A percentile compares a stretch with the other conserved stretches of the same genome.
phyloP scores from a whole-genome alignment of 83 land plant species.

The Isoetes engelmannii region DNA sequence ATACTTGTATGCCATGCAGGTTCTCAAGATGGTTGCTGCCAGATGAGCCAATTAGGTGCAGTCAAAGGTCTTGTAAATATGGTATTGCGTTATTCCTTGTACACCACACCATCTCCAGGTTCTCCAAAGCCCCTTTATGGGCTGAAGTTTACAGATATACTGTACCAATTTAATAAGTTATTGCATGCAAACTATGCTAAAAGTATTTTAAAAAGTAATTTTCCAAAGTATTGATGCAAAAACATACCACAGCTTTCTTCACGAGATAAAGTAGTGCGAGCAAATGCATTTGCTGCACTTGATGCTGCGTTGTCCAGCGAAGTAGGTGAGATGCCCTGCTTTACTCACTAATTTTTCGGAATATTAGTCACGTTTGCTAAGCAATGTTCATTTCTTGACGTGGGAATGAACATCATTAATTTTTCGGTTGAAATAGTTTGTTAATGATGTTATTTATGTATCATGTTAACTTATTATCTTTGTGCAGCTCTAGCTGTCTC shows the following conservation, averaged over 20 bases:
- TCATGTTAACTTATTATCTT: neutral
- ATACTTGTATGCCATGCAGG: neutral
- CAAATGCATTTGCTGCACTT: neutral
- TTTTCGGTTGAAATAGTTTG: no score
- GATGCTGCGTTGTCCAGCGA: neutral
- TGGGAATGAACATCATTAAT: no score
- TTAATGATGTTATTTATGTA: neutral
- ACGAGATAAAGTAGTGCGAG: neutral
- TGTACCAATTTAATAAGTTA: no score
- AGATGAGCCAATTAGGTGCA: slow-evolving; percentile 12
- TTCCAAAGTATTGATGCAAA: neutral
- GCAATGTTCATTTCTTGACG: no score
- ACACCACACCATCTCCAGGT: no score
- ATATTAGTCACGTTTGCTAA: no score
- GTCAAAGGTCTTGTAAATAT: neutral
- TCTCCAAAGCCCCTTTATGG: no score
- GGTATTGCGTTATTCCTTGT: neutral
- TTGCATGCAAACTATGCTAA: neutral
- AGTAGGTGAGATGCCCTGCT: neutral
- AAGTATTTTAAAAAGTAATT: neutral
- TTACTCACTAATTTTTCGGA: no score
- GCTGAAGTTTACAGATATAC: no score
- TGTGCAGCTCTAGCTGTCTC: neutral
- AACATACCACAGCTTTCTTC: neutral
- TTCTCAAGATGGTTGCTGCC: neutral